These are phyloP conservation scores for Blastobotrys parvus DNA, from an alignment of 805 yeast genomes.

Conservation along the genomic window DNA sequence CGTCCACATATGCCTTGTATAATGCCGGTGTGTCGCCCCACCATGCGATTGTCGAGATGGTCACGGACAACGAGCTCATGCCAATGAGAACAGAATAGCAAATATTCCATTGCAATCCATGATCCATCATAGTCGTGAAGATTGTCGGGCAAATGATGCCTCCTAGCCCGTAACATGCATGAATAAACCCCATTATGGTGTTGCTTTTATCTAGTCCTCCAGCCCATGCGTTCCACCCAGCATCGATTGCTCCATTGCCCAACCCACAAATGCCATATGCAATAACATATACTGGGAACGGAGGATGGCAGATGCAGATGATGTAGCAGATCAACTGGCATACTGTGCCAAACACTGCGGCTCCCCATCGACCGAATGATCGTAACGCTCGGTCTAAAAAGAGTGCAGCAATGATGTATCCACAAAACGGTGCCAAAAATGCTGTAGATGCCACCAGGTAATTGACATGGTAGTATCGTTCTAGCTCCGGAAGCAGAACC, in stretches of 20 bases:
- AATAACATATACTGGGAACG: slow-evolving; percentile 31
- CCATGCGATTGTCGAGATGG: slow-evolving; percentile 38
- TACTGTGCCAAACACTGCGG: slow-evolving; percentile 30
- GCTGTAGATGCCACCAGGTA: slow-evolving; percentile 42
- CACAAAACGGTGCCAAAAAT: slow-evolving; percentile 45
- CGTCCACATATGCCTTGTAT: slow-evolving; percentile 7
- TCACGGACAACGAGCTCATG: slow-evolving; percentile 29
- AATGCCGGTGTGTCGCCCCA: slow-evolving; percentile 21
- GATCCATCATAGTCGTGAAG: slow-evolving; percentile 45
- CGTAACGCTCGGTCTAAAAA: slow-evolving; percentile 36
- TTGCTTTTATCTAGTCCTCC: slow-evolving; percentile 44
- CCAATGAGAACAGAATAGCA: slow-evolving; percentile 43
- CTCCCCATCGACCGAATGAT: slow-evolving; percentile 42
- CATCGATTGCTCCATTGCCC: slow-evolving; percentile 51
- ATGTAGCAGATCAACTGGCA: slow-evolving; percentile 34
- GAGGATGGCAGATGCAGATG: slow-evolving; percentile 32
- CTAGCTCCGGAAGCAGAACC: slow-evolving; percentile 45
- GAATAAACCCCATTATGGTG: slow-evolving; percentile 51
- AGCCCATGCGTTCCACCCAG: slow-evolving; percentile 46
- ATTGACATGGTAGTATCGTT: slow-evolving; percentile 39
- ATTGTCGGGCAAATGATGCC: slow-evolving; percentile 63
- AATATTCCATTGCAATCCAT: slow-evolving; percentile 44
- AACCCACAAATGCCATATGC: slow-evolving; percentile 41
- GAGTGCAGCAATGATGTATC: slow-evolving; percentile 49
- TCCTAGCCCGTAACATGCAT: slow-evolving; percentile 66